These are phyloP conservation scores for Gardenia jasminoides DNA, from an alignment of 257 asterid genomes.

Conservation along the genomic window DNA sequence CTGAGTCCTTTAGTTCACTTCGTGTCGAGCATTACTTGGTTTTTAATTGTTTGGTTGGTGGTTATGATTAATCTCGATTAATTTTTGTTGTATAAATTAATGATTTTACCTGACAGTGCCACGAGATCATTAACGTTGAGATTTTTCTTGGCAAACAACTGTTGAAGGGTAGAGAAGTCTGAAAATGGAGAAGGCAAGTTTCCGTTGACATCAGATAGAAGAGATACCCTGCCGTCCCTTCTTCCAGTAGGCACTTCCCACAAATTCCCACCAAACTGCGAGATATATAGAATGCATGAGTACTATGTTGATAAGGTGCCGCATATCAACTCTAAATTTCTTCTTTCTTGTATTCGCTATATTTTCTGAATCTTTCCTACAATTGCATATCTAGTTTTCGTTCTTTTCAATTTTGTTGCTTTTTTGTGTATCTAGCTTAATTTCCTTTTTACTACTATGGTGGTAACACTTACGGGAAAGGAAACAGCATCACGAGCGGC, in stretches of 20 bases:
- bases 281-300: background rate
- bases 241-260: constrained; percentile 56
- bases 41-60: too few relatives aligned
- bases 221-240: constrained; percentile 49
- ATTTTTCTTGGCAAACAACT: constrained; percentile 27
- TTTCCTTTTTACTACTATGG: too few relatives aligned
- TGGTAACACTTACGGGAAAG: constrained; percentile 30
- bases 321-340: background rate
- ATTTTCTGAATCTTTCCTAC: too few relatives aligned
- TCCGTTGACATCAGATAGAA: constrained; percentile 23
- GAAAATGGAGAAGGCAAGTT: constrained; percentile 50
- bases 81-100: background rate
- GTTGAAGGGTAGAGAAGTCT: constrained; percentile 38
- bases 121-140: constrained; percentile 43
- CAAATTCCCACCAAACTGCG: constrained; percentile 20
- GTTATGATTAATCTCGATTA: too few relatives aligned
- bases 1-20: too few relatives aligned
- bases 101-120: constrained; percentile 47
- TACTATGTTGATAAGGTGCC: too few relatives aligned
- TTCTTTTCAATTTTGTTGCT: too few relatives aligned
- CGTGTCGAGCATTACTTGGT: too few relatives aligned
- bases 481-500: constrained; percentile 57
- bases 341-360: too few relatives aligned
- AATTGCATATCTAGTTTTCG: too few relatives aligned
- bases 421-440: too few relatives aligned